Conservation (phyloP, 768 basidiomycete species). For the Leccinum variicolor region DNA sequence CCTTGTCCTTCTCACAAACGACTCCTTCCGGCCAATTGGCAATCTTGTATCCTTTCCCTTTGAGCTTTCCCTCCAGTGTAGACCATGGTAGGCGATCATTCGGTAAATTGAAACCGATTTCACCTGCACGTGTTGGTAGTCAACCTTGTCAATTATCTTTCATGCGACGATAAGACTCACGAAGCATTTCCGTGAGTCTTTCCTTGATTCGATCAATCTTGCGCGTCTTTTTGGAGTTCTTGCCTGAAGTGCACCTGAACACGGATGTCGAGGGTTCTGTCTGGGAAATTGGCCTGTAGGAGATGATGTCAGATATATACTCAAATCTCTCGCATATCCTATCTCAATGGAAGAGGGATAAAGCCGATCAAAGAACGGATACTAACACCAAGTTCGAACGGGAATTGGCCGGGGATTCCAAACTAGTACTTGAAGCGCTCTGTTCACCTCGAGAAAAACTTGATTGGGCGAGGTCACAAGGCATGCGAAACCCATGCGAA, state of each 20-base stretch:
- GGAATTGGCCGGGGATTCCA: background rate
- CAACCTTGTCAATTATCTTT: background rate
- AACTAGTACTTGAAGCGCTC: background rate
- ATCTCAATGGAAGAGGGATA: background rate
- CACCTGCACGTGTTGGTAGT: background rate
- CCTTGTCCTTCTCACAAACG: background rate
- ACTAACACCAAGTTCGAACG: background rate
- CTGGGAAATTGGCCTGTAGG: too few species aligned
- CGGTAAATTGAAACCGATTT: background rate
- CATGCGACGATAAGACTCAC: background rate
- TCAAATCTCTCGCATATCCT: too few species aligned
- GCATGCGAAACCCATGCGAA: background rate
- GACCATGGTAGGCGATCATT: background rate
- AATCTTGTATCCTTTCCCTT: background rate
- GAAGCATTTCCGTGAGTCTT: background rate
- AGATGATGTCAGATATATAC: too few species aligned
- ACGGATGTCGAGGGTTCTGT: too few species aligned
- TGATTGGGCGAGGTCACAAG: background rate
- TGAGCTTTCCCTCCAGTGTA: background rate
- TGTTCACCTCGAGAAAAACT: background rate
- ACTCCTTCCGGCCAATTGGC: background rate
- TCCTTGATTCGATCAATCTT: background rate
- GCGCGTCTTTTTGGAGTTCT: background rate
- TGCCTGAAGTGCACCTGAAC: too few species aligned
- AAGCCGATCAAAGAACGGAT: background rate